A percentile compares a stretch with the other conserved stretches of the same genome.
These are phyloP conservation scores for Hemisphaericaspora xylanilytica DNA, from an alignment of 1,139 yeast genomes.

Conservation along the genomic window DNA sequence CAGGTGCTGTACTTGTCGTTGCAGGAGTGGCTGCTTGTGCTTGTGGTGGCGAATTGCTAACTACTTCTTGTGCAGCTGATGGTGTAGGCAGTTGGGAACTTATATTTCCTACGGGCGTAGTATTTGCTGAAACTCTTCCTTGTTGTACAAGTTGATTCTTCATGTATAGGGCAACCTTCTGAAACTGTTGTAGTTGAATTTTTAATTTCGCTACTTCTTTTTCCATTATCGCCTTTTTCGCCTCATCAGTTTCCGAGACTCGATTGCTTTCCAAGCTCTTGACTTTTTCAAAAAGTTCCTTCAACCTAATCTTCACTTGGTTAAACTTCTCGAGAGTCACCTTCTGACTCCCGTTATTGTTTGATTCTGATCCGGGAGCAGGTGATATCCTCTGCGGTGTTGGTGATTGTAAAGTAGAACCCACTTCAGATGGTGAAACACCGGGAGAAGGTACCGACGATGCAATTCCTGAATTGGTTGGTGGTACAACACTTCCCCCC, in stretches of 20 bases:
- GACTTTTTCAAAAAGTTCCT: conserved; percentile 44
- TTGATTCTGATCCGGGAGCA: conserved; percentile 8
- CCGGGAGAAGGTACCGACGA: conserved; percentile 1
- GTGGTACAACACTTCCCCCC: not conserved
- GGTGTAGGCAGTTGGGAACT: conserved; percentile 5
- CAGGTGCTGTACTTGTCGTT: conserved; percentile 7
- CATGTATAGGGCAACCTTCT: conserved; percentile 40
- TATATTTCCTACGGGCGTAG: conserved; percentile 12
- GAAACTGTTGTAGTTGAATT: conserved; percentile 36
- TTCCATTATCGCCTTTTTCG: conserved; percentile 24
- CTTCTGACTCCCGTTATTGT: conserved; percentile 8
- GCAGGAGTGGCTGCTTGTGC: conserved; percentile 4
- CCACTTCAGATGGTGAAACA: not conserved
- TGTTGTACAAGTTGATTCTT: conserved; percentile 38
- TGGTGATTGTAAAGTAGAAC: conserved; percentile 1
- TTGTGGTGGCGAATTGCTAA: too few relatives aligned
- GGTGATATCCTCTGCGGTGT: conserved; percentile 4
- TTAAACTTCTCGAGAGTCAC: conserved; percentile 43
- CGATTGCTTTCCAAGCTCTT: conserved; percentile 23
- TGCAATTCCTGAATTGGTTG: not conserved
- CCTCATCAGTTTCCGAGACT: conserved; percentile 23
- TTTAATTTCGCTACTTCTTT: conserved; percentile 26
- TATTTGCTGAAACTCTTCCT: conserved; percentile 20
- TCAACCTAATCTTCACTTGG: conserved; percentile 36
- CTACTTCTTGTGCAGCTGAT: conserved; percentile 2